phyloP scores from a whole-genome alignment of 2,329 filamentous ascomycete species.

The Pseudogymnoascus sp. region DNA sequence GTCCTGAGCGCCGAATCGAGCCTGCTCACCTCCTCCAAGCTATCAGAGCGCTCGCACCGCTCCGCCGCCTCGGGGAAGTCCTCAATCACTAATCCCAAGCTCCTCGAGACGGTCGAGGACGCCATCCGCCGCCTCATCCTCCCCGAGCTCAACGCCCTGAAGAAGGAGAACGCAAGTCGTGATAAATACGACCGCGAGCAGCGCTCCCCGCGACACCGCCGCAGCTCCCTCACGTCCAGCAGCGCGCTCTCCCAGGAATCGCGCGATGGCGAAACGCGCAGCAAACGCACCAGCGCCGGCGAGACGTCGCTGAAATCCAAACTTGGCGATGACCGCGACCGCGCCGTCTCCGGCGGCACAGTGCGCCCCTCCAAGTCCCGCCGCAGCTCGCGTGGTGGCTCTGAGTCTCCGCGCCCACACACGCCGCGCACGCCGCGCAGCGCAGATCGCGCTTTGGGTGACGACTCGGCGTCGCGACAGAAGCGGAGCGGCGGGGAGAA shows the following conservation, averaged over 20 bases:
- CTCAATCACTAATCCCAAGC: conserved; percentile 63
- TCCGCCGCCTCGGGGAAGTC: conserved; percentile 44
- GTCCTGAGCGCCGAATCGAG: conserved; percentile 49
- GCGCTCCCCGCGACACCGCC: conserved; percentile 43
- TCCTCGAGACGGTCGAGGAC: conserved; percentile 66
- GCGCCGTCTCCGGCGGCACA: conserved; percentile 46
- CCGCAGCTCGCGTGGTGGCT: conserved; percentile 34
- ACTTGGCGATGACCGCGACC: conserved; percentile 36
- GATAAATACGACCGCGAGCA: conserved; percentile 54
- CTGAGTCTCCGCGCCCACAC: not conserved
- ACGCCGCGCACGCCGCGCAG: conserved; percentile 19
- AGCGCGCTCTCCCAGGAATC: conserved; percentile 49
- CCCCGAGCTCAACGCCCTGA: conserved; percentile 84
- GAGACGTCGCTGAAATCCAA: conserved; percentile 42
- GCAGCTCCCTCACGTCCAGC: conserved; percentile 51
- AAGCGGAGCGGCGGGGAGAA: conserved; percentile 22
- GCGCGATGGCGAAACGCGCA: conserved; percentile 17
- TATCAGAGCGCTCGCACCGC: conserved; percentile 34
- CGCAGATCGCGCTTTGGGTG: conserved; percentile 34
- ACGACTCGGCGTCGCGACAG: conserved; percentile 41
- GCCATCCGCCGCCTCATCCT: conserved; percentile 66
- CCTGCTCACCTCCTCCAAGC: conserved; percentile 43
- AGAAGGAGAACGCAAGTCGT: conserved; percentile 69
- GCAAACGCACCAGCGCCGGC: not conserved
- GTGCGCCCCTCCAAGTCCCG: conserved; percentile 43